Evolutionary conservation across 345 rosid species (phyloP), one percentile per base, ranked within the genome.

Genomic region (Camelina neglecta): DNA sequence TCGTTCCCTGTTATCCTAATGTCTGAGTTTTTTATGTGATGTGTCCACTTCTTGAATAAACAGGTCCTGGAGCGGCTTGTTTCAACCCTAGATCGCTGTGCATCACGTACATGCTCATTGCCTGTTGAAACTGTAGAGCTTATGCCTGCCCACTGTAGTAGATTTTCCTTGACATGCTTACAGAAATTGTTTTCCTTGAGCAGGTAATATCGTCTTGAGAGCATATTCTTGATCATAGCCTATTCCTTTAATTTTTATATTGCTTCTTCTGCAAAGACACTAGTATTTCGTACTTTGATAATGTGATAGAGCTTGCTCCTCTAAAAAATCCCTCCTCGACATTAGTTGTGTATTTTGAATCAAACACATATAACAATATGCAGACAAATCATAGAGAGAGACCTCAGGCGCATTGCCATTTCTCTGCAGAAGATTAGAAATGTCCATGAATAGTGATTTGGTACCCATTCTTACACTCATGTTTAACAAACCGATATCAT

Each of bases 71-170:
- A 81, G 72, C 87, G 98, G 57, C 84, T 95, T 65, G 80, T 95
- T 77, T 88, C 88, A 35, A 92, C 97, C 72, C 75, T 95, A 79
- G 99, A 95, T 69, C 93, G 90, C 15, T 95, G 99, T 81, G 98
- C 98, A 66, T 92, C 98, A 67, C 97, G 99, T 26, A 95, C 98
- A 33, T 88, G 93, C 88, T 88, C 95, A 60, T 81, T 95, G 79
- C 99, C 99, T 41, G 29, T 92, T 79, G 97, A 90, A 79, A 95
- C 97, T n/a, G 98, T 92, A 69, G 93, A 89, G 82, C 94, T 95
- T 74, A 88, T 92, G 97, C 99, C 99, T 77, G 53, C 78, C 50
- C 91, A 95, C 65, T 95, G 98, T 81, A 85, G 99, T 84, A 83
- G 90, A 77, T 95, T 95, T 81, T 95, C 99, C 68, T 74, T 89